Base-by-base conservation (phyloP, 2,329 filamentous ascomycete species). In the Colletotrichum sp. region DNA sequence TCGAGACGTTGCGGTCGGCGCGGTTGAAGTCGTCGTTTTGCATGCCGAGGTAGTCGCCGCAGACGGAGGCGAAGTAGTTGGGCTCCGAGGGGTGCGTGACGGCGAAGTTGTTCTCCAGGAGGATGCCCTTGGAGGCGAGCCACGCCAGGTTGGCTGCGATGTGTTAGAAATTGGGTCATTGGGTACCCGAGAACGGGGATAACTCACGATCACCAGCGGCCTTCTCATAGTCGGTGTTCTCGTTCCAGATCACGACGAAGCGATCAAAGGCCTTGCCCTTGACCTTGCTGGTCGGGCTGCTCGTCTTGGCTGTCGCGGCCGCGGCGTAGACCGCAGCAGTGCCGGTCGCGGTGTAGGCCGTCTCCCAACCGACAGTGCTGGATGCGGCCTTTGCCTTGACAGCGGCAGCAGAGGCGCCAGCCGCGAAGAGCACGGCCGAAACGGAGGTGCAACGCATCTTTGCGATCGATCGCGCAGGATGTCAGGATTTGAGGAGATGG, bases 221-320 rank as follows among this genome's bases (percentile, higher is more conserved):
- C 80, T 92, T 90, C 68, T 91, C 89, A 78, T 90, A 96, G 83
- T 93, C 89, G 65, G 92, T 94, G 82, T 96, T 96, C 86, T 96
- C 95, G 64, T 95, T 89, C 92, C 93, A 96, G 83, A 96, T 92
- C 73, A 92, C 90, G 71, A 92, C 92, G 77, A 95, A 90, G 18
- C 94, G 92, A 81, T 95, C 90, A 81, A 96, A 96, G 0, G 89
- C 92, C 81, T 93, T 92, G 77, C 95, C 95, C 81, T 91, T 89
- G 68, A 96, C 92, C 80, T 92, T 82, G 82, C 89, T 92, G 36
- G 89, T 91, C 3, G 92, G 91, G 76, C 90, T 92, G 76, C 85
- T 84, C 2, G 92, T 92, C 81, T 88, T 87, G 13, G 92, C 92
- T 2, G 90, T 93, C 9, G 92, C 92, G 68, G 88, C 88, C 30